Percentiles rank a stretch among this genome's conserved stretches.
These are phyloP conservation scores for Chalciporus sphaerocephalus DNA, from an alignment of 768 basidiomycete genomes.

Conservation along the genomic window DNA sequence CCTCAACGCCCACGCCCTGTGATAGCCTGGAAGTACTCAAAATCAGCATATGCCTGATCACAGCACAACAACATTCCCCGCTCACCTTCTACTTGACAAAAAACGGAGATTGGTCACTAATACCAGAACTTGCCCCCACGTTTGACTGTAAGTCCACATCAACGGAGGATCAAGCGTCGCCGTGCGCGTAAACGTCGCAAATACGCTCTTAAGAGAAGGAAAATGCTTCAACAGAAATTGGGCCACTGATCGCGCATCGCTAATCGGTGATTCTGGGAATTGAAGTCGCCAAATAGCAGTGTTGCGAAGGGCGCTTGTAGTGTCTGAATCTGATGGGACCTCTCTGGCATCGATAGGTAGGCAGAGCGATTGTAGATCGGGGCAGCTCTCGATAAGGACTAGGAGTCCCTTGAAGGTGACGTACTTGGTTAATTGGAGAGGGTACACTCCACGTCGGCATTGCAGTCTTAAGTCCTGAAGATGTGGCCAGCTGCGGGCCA, in stretches of 20 bases:
- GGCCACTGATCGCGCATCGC: not conserved
- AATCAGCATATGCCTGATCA: too few species aligned
- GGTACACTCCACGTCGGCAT: too few species aligned
- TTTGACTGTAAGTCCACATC: too few species aligned
- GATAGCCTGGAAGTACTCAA: too few species aligned
- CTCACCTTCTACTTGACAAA: too few species aligned
- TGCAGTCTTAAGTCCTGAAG: not conserved
- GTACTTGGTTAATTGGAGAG: not conserved
- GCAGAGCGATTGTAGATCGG: not conserved
- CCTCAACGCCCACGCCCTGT: too few species aligned
- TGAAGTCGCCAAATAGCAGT: not conserved
- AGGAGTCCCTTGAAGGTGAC: not conserved
- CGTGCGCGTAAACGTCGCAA: too few species aligned
- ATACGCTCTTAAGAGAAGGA: not conserved
- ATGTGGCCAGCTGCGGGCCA: constrained; percentile 1
- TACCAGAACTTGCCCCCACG: too few species aligned
- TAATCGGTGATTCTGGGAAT: not conserved
- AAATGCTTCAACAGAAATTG: not conserved
- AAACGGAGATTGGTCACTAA: too few species aligned
- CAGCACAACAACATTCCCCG: too few species aligned
- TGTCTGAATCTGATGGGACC: not conserved
- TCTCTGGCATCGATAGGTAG: constrained; percentile 1
- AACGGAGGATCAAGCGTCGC: too few species aligned
- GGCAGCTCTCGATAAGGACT: not conserved
- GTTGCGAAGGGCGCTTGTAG: not conserved